phyloP scores from a whole-genome alignment of 352 stramenopile genomes.

The Globisporangium yorkense region DNA sequence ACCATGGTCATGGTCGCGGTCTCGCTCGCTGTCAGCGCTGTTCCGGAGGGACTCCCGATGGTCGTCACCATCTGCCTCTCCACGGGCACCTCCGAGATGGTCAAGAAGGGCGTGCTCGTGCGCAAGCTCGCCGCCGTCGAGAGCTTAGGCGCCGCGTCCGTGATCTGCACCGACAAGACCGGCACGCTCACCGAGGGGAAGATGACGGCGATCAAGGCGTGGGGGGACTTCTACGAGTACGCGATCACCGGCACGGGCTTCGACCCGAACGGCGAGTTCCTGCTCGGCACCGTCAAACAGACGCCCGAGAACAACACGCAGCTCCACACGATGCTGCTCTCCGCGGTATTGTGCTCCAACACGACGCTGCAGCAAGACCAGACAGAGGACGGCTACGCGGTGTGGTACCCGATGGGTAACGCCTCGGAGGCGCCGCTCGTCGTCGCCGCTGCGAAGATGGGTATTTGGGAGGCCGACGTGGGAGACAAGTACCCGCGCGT shows the following conservation, averaged over 20 bases:
- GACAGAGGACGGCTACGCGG: slow-evolving; percentile 28
- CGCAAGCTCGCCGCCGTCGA: slow-evolving; percentile 82
- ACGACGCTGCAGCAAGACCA: slow-evolving; percentile 49
- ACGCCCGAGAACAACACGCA: slow-evolving; percentile 28
- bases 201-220: slow-evolving; percentile 79
- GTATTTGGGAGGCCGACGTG: slow-evolving; percentile 51
- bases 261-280: slow-evolving; percentile 45
- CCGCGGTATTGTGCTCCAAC: slow-evolving; percentile 38
- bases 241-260: slow-evolving; percentile 60
- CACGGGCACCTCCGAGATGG: slow-evolving; percentile 64
- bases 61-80: slow-evolving; percentile 81
- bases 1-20: slow-evolving; percentile 95
- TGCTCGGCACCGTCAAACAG: slow-evolving; percentile 37
- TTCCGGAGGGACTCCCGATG: slow-evolving; percentile 74
- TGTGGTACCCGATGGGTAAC: slow-evolving; percentile 57
- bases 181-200: slow-evolving; percentile 90
- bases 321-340: slow-evolving; percentile 26
- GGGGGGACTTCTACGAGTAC: slow-evolving; percentile 65
- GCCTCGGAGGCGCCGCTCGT: slow-evolving; percentile 69
- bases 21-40: slow-evolving; percentile 71
- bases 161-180: slow-evolving; percentile 94
- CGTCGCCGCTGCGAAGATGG: slow-evolving; percentile 62
- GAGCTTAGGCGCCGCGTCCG: slow-evolving; percentile 86
- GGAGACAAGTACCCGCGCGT: slow-evolving; percentile 57
- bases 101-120: slow-evolving; percentile 73